A percentile compares a stretch with the other conserved stretches of the same genome.
Evolutionary conservation across 805 yeast species (phyloP).

Genomic region (Grigorovia jiainica): DNA sequence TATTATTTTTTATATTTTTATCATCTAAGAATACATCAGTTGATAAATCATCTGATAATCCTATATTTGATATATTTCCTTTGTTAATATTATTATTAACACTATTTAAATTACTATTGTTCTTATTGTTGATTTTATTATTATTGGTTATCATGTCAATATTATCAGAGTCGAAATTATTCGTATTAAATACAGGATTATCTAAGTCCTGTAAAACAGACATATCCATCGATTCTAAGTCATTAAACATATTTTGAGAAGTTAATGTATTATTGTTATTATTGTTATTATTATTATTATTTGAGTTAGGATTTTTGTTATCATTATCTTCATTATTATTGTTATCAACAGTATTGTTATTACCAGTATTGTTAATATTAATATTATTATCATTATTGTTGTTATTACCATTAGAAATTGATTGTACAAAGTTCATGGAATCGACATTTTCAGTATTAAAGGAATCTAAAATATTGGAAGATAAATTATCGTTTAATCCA

Average conservation of each 20-base stretch:
- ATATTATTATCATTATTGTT: conserved; percentile 2
- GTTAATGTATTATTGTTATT: background rate
- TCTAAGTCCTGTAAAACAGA: conserved; percentile 27
- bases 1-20: background rate
- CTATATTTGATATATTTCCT: background rate
- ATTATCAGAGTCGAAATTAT: conserved; percentile 11
- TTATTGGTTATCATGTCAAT: conserved; percentile 3
- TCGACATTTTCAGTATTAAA: background rate
- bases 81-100: background rate
- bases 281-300: conserved; percentile 1
- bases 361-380: background rate
- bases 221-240: conserved; percentile 23
- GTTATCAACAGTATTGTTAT: background rate
- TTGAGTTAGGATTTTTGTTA: background rate
- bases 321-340: background rate
- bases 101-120: too few species aligned
- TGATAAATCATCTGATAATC: background rate
- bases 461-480: background rate
- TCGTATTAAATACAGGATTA: conserved; percentile 22
- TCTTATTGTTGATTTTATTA: too few species aligned
- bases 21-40: background rate
- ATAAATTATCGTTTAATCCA: background rate
- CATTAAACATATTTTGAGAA: conserved; percentile 8
- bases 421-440: background rate
- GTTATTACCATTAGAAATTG: background rate